Base-by-base conservation (phyloP, 208 protist species). In the Crithidia expoeki region DNA sequence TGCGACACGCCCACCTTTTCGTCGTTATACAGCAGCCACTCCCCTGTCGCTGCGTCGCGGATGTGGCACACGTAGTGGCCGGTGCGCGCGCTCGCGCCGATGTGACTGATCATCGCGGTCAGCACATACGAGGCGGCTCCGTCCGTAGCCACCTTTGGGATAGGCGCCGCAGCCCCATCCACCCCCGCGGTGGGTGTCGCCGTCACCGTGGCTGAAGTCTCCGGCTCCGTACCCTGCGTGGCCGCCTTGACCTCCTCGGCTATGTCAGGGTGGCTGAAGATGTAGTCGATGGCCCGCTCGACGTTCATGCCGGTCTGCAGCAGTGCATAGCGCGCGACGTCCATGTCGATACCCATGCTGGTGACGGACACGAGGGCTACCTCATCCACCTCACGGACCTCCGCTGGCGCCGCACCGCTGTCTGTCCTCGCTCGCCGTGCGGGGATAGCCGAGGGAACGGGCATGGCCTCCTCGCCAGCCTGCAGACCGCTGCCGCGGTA, bases 1-100 rank as follows among this genome's bases (percentile, higher is more conserved):
- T 91, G 62, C 59, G 94, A 97, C 25, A 83, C 51, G 17, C 89
- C 94, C 0, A 98, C 96, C 67, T 98, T 97, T 42, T 97, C 88
- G 77, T 99, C 98, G 80, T 99, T 99, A 74, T 97, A 98, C 23
- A 98, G 71, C 9, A 98, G 51, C 97, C 97, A 99, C 56, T 90
- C 55, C 19, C 86, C 80, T 0, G 68, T 91, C 1, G 78, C 69
- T 1, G 57, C 58, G 66, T 96, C 88, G 65, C 92, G 85, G 34
- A 98, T 74, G 77, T 97, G 93, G 70, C 88, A 94, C 27, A 98
- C 92, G 72, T 98, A 98, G 67, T 98, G 95, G 28, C 95, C 95
- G 16, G 74, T 85, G 59, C 85, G 88, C 23, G 95, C 91, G 50
- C 84, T 89, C n/a, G 83, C 68, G 2, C 95, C 95, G 59, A 98